Base-by-base conservation (phyloP, 495 filamentous ascomycete species). In the Cercophora sp. region DNA sequence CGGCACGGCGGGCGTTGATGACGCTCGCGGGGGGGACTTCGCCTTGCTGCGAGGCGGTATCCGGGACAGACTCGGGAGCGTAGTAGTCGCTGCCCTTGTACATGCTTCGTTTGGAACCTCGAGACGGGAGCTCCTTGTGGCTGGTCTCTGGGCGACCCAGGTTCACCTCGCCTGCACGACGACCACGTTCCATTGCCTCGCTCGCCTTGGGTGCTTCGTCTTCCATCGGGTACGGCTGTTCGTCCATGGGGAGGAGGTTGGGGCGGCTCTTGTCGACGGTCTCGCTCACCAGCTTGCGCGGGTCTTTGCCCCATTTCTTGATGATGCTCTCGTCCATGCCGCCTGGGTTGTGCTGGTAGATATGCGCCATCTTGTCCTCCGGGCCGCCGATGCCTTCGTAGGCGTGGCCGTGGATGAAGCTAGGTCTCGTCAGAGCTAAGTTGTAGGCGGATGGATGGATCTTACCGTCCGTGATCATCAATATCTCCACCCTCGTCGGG, bases 401-500 rank as follows among this genome's bases (percentile, higher is more conserved):
- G 48, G 62, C 56, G 2, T 31, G 43, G 19, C 59, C 59, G 49
- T 48, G 56, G 27, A 58, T 8, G 27, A 51, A 40, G 18, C 59
- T 61, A n/a, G n/a, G n/a, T n/a, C n/a, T n/a, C n/a, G n/a, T n/a
- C n/a, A n/a, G n/a, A n/a, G n/a, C n/a, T n/a, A n/a, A n/a, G n/a
- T n/a, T n/a, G n/a, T n/a, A n/a, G n/a, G n/a, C n/a, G n/a, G n/a
- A n/a, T n/a, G n/a, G n/a, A n/a, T n/a, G n/a, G n/a, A n/a, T n/a
- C n/a, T 51, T 52, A 74, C 71, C 64, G 56, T 20, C 69, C 67
- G 18, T 55, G 63, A 6, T 63, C 62, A 54, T 72, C 70, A 5
- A 67, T 23, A 9, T 58, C 59, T 0, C 71, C 71, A n/a, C 70
- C 70, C 42, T 74, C 70, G 26, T 64, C 57, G 16, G 58, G 61